Conservation (phyloP, 352 stramenopile species). For the Phytophthora syringae region DNA sequence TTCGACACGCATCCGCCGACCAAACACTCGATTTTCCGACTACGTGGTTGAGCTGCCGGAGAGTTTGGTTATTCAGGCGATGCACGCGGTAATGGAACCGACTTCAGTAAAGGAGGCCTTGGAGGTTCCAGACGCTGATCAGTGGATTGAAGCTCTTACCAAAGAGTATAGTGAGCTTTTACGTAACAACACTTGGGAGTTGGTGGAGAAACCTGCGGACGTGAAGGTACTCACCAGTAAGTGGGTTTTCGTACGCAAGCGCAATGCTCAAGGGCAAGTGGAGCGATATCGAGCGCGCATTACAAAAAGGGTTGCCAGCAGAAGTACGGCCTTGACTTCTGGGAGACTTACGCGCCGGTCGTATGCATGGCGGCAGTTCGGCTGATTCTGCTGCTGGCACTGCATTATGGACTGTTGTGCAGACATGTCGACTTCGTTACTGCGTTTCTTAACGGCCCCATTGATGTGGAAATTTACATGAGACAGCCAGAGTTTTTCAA, state of each 20-base stretch:
- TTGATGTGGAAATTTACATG: slow-evolving; percentile 20
- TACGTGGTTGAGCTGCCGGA: not conserved
- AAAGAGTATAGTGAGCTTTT: slow-evolving; percentile 2
- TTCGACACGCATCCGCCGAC: not conserved
- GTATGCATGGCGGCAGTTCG: not conserved
- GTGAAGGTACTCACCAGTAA: slow-evolving; percentile 2
- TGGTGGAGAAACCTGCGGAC: not conserved
- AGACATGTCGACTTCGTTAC: slow-evolving; percentile 20
- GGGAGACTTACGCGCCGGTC: slow-evolving; percentile 13
- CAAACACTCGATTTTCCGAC: not conserved
- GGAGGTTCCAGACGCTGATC: not conserved
- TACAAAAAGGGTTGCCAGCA: slow-evolving; percentile 11
- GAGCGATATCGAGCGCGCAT: not conserved
- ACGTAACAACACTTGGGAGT: slow-evolving; percentile 6
- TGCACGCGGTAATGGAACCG: not conserved
- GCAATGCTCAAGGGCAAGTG: not conserved
- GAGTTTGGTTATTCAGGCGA: not conserved
- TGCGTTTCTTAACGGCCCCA: slow-evolving; percentile 10
- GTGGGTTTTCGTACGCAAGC: not conserved
- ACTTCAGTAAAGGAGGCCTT: not conserved
- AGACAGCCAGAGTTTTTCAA: slow-evolving; percentile 9
- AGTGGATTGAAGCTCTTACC: slow-evolving; percentile 4
- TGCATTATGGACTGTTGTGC: not conserved
- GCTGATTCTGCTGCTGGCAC: slow-evolving; percentile 7
- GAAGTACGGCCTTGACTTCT: not conserved